phyloP scores from a whole-genome alignment of 768 basidiomycete genomes.

The Lactarius evosmus region DNA sequence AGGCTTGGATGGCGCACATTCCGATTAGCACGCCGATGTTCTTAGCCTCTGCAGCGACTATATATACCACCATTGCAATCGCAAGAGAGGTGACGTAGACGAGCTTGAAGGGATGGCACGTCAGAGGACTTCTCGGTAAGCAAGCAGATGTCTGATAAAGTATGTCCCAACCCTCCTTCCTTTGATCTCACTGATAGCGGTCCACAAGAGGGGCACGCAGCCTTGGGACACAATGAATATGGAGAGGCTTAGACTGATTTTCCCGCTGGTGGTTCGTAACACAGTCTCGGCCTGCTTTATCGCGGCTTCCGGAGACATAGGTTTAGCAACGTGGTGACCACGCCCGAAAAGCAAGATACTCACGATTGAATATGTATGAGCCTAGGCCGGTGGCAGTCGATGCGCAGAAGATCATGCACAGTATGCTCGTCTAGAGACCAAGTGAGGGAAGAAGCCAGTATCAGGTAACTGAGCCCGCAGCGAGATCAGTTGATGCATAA shows the following conservation, averaged over 20 bases:
- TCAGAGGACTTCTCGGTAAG: neutral
- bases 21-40: constrained; percentile 58
- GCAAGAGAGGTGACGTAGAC: constrained; percentile 53
- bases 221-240: constrained; percentile 77
- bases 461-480: neutral
- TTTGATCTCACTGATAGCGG: constrained; percentile 66
- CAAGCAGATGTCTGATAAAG: constrained; percentile 11
- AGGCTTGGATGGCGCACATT: constrained; percentile 66
- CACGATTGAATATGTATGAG: constrained; percentile 64
- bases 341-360: constrained; percentile 26
- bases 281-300: constrained; percentile 57
- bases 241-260: constrained; percentile 67
- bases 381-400: constrained; percentile 57
- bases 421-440: constrained; percentile 31
- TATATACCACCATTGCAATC: constrained; percentile 53
- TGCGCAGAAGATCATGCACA: constrained; percentile 49
- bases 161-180: constrained; percentile 57
- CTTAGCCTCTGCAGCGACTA: constrained; percentile 53
- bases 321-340: neutral
- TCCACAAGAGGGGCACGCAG: constrained; percentile 63
- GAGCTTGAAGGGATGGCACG: constrained; percentile 31
- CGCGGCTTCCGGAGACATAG: constrained; percentile 44
- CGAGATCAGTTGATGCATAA: neutral
- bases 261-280: constrained; percentile 55
- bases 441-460: constrained; percentile 35